A percentile compares a stretch with the other conserved stretches of the same genome.
phyloP scores from a whole-genome alignment of 352 stramenopile genomes.

The Globisporangium splendens region DNA sequence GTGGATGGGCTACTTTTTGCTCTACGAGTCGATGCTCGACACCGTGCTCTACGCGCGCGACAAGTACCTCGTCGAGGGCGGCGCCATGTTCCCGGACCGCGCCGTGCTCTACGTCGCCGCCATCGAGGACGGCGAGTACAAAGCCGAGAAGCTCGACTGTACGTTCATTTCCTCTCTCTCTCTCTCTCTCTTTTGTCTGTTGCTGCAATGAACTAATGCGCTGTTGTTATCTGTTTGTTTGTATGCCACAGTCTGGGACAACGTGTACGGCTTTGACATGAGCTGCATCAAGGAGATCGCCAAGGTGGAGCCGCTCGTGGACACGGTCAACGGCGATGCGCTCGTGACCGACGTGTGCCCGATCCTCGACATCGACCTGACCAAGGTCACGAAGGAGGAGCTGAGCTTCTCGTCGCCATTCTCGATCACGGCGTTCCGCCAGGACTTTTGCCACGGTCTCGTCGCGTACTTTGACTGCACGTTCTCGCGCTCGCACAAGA shows the following conservation, averaged over 20 bases:
- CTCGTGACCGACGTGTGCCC: constrained; percentile 95
- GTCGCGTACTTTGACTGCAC: constrained; percentile 97
- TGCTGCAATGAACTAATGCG: constrained; percentile 1
- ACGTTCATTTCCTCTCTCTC: constrained; percentile 8
- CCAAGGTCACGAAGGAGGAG: constrained; percentile 89
- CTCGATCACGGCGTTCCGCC: constrained; percentile 86
- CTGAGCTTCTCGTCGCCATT: constrained; percentile 93
- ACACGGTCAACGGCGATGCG: constrained; percentile 95
- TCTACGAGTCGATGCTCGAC: constrained; percentile 98
- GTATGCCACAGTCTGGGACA: constrained; percentile 82
- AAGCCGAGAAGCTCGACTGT: constrained; percentile 92
- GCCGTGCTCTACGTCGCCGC: constrained; percentile 92
- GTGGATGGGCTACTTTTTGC: constrained; percentile 98
- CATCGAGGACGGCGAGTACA: constrained; percentile 96
- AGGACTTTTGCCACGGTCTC: constrained; percentile 96
- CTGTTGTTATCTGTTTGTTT: constrained; percentile 7
- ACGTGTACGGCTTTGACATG: constrained; percentile 99
- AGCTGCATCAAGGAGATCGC: constrained; percentile 94
- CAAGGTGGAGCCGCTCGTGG: constrained; percentile 96
- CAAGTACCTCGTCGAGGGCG: constrained; percentile 93
- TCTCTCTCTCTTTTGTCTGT: constrained; percentile 4
- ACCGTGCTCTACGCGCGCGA: constrained; percentile 95
- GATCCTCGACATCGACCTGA: constrained; percentile 88
- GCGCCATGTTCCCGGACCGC: constrained; percentile 91
- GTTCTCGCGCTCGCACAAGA: constrained; percentile 94